Conservation (phyloP, 495 filamentous ascomycete genomes). For the Aspergillus sparsus region DNA sequence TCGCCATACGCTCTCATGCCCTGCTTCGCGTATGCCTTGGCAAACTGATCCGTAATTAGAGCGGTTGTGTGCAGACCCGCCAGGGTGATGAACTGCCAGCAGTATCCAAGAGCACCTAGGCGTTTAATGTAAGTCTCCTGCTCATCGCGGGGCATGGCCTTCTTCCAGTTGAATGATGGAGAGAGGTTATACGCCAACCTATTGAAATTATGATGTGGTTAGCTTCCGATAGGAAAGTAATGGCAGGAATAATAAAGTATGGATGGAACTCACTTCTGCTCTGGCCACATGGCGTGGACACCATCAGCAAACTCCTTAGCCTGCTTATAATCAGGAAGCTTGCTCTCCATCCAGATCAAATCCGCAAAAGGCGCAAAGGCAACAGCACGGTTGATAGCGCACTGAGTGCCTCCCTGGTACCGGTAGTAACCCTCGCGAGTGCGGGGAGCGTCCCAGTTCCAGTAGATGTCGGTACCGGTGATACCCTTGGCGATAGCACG, state of each 20-base stretch:
- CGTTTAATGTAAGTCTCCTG: conserved; percentile 97
- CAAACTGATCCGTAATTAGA: conserved; percentile 84
- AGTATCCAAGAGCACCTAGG: conserved; percentile 85
- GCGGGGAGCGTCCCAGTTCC: conserved; percentile 89
- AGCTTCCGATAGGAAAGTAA: too few relatives aligned
- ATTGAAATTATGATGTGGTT: conserved; percentile 10
- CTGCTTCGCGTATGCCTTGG: conserved; percentile 72
- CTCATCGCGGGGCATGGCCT: conserved; percentile 88
- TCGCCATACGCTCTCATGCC: conserved; percentile 98
- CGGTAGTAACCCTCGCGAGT: conserved; percentile 95
- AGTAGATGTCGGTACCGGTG: conserved; percentile 80
- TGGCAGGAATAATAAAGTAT: too few relatives aligned
- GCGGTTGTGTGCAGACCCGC: conserved; percentile 97
- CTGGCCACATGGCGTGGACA: conserved; percentile 91
- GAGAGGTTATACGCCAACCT: conserved; percentile 96
- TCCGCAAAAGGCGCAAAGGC: conserved; percentile 95
- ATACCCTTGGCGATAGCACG: conserved; percentile 80
- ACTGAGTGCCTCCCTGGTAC: conserved; percentile 86
- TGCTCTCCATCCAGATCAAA: conserved; percentile 99
- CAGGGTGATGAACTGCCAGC: conserved; percentile 99
- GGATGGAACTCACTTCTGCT: conserved; percentile 77
- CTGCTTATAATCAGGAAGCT: conserved; percentile 88
- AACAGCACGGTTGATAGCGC: conserved; percentile 85
- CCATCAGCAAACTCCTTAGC: conserved; percentile 93
- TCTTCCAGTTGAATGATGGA: conserved; percentile 99